These are phyloP conservation scores for Cicer cuneatum DNA, from an alignment of 306 rosid genomes.

Conservation along the genomic window DNA sequence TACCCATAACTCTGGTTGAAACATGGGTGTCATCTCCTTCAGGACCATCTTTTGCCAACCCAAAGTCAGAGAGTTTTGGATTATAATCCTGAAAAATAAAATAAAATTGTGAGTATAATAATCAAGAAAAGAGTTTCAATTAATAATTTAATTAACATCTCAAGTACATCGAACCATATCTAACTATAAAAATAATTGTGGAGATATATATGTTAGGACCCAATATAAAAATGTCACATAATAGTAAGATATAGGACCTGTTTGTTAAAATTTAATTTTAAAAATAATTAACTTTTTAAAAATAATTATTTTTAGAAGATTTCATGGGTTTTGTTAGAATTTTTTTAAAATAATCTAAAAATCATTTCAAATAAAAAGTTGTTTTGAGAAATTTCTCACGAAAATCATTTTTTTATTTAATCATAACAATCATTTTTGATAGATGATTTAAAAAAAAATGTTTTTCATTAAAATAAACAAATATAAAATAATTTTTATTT, in stretches of 20 bases:
- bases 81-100: constrained; percentile 65
- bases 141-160: not conserved
- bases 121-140: not conserved
- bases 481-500: no score
- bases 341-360: no score
- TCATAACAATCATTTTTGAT: no score
- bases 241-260: not conserved
- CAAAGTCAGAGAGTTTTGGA: constrained; percentile 91
- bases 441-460: no score
- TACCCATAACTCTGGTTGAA: constrained; percentile 92
- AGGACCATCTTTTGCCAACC: constrained; percentile 91
- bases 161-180: not conserved
- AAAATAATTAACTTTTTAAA: no score
- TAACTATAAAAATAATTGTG: not conserved
- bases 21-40: constrained; percentile 97
- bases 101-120: not conserved
- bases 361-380: no score
- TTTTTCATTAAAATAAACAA: no score
- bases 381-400: no score
- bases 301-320: no score
- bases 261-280: no score
- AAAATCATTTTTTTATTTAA: no score
- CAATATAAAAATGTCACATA: not conserved
- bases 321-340: no score
- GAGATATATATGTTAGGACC: not conserved